Evolutionary conservation across 768 basidiomycete species (phyloP), one percentile per base, ranked within the genome.

Genomic region (Lyophyllum semitale): DNA sequence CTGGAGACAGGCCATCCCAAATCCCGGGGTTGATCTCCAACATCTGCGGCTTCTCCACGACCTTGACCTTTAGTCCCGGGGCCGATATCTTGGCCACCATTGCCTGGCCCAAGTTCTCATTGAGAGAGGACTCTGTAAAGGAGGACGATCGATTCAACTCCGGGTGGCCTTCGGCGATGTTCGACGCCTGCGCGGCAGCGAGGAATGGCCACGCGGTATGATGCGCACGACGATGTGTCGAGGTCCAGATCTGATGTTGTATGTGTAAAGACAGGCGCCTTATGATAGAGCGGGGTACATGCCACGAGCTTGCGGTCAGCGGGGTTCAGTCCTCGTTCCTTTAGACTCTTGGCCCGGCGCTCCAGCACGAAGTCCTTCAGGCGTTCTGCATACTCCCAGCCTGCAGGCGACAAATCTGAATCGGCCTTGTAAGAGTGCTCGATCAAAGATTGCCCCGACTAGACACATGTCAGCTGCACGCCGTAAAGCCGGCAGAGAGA

Each of bases 351-450:
- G 22, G 85, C 83, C 27, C 95, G 83, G 43, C 94, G 82, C 40
- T 93, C 86, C 8, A 92, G 77, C 18, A 99, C 90, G 58, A 96
- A 96, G 40, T 97, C 91, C 63, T 89, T 94, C 56, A 99, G 76
- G 37, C 79, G 81, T 61, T 93, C 90, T 2, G 95, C 88, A 61
- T 99, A 99, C 56, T 97, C 95, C 92, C 93, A 94, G 2, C 97
- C 97, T 0, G 87, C 88, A 2, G 92, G 90, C 1, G 95, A 97
- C 9, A 99, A 82, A 70, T 98, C 96, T 1, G 95, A 94, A 66
- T 99, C 97, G 33, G 97, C 95, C 73, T 95, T 96, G 80, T 95
- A 98, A 5, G 96, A 98, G 68, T 98, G 97, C 68, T 99, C 97
- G 63, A 98, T 95, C 54, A 98, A 78, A 12, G 94, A 96, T 79